Conservation (phyloP, 2,329 filamentous ascomycete genomes). For the Mycosphaerella arachidis region DNA sequence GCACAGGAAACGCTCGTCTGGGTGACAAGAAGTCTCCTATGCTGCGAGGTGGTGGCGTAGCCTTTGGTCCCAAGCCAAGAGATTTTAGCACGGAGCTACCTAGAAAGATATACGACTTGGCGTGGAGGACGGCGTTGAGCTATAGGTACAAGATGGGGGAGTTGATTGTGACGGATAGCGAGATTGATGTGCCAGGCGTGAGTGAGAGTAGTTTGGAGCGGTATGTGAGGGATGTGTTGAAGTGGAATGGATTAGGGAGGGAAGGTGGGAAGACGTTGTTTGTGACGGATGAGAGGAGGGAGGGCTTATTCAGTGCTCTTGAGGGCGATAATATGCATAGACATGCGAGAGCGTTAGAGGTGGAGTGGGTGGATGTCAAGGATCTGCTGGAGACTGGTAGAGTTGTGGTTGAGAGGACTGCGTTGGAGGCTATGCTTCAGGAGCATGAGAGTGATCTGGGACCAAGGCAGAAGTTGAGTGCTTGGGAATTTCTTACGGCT, state of each 20-base stretch:
- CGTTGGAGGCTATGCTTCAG: constrained; percentile 69
- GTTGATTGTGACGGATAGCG: constrained; percentile 77
- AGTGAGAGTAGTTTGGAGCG: constrained; percentile 38
- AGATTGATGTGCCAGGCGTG: constrained; percentile 58
- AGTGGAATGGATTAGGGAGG: constrained; percentile 64
- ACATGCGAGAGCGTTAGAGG: constrained; percentile 64
- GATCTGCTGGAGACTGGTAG: constrained; percentile 80
- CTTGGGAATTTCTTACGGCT: constrained; percentile 3
- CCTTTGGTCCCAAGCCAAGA: constrained; percentile 83
- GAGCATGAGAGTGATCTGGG: constrained; percentile 62
- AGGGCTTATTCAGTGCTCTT: constrained; percentile 64
- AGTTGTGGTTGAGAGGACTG: constrained; percentile 78
- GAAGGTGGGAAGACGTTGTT: constrained; percentile 66
- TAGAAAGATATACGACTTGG: constrained; percentile 88
- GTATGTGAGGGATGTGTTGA: constrained; percentile 65
- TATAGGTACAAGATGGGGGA: constrained; percentile 87
- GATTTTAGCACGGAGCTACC: constrained; percentile 83
- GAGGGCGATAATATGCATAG: constrained; percentile 54
- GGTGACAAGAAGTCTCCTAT: constrained; percentile 80
- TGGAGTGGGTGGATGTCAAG: constrained; percentile 90
- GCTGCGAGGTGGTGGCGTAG: constrained; percentile 77
- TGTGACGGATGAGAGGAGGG: constrained; percentile 60
- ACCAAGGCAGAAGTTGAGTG: background rate
- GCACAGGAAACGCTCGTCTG: constrained; percentile 70
- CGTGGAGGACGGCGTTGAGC: constrained; percentile 88